phyloP scores from a whole-genome alignment of 2,329 filamentous ascomycete genomes.

The Penicillium sp. region DNA sequence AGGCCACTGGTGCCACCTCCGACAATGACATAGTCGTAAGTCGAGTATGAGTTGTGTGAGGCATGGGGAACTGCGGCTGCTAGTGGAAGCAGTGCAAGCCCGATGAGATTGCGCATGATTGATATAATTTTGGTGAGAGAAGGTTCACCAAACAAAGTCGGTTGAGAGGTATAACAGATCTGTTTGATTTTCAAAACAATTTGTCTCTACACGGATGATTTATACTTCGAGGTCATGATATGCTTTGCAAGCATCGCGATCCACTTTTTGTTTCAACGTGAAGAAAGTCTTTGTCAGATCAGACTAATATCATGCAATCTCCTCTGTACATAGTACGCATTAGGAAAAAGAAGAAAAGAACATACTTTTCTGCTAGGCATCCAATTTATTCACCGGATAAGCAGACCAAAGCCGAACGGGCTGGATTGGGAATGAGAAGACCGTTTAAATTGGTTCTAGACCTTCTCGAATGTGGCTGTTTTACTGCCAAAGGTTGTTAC shows the following conservation, averaged over 20 bases:
- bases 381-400: not conserved
- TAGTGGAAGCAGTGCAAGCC: slow-evolving; percentile 17
- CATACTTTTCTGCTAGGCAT: not conserved
- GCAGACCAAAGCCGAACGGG: no score
- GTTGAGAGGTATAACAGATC: not conserved
- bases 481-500: not conserved
- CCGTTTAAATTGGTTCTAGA: no score
- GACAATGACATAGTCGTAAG: slow-evolving; percentile 34
- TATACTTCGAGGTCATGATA: not conserved
- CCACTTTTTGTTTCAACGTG: not conserved
- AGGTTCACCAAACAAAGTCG: no score
- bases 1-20: slow-evolving; percentile 37
- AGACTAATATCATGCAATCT: no score
- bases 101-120: slow-evolving; percentile 15
- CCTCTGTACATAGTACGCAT: no score
- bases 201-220: not conserved
- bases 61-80: slow-evolving; percentile 13
- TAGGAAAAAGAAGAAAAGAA: not conserved
- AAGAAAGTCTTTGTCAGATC: not conserved
- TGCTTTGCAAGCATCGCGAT: not conserved
- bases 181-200: not conserved
- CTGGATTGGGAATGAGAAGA: not conserved
- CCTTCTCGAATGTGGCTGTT: no score
- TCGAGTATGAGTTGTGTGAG: slow-evolving; percentile 1
- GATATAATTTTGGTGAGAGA: not conserved